Percentiles rank a stretch among this genome's conserved stretches.
Conservation (phyloP, 805 yeast species). For the Myxozyma vanderwaltii region DNA sequence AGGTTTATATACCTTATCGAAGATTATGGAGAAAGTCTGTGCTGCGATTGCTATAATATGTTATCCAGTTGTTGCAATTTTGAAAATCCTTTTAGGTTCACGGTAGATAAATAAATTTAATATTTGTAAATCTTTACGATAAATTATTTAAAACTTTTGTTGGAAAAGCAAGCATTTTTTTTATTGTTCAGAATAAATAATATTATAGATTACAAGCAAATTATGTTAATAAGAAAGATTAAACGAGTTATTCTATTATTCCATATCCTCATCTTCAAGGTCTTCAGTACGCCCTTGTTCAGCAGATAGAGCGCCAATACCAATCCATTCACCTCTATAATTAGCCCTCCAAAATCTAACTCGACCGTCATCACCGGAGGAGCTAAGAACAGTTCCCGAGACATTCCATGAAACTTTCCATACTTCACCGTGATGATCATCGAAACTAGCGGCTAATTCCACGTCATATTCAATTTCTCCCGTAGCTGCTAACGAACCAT, state of each 20-base stretch:
- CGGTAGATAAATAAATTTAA: not conserved
- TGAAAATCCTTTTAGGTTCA: not conserved
- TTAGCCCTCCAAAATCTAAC: conserved; percentile 90
- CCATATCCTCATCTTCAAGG: conserved; percentile 14
- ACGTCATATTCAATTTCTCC: conserved; percentile 45
- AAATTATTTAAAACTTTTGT: not conserved
- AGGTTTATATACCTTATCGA: not conserved
- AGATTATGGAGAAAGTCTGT: conserved; percentile 3
- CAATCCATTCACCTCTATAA: conserved; percentile 81
- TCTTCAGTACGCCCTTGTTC: conserved; percentile 42
- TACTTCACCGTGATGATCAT: conserved; percentile 82
- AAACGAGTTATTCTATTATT: not conserved
- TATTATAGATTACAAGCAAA: not conserved
- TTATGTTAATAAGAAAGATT: not conserved
- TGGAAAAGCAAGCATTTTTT: not conserved
- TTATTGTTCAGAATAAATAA: not conserved
- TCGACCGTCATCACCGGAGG: conserved; percentile 95
- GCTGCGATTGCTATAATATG: conserved; percentile 7
- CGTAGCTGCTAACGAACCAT: not conserved
- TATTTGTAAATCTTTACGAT: too few species aligned
- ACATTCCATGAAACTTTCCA: conserved; percentile 97
- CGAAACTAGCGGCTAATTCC: conserved; percentile 65
- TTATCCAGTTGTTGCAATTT: conserved; percentile 17
- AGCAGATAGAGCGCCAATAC: conserved; percentile 81
- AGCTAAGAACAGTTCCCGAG: conserved; percentile 88